phyloP scores from a whole-genome alignment of 2,329 filamentous ascomycete genomes.

The Ophiostoma triangulosporum region DNA sequence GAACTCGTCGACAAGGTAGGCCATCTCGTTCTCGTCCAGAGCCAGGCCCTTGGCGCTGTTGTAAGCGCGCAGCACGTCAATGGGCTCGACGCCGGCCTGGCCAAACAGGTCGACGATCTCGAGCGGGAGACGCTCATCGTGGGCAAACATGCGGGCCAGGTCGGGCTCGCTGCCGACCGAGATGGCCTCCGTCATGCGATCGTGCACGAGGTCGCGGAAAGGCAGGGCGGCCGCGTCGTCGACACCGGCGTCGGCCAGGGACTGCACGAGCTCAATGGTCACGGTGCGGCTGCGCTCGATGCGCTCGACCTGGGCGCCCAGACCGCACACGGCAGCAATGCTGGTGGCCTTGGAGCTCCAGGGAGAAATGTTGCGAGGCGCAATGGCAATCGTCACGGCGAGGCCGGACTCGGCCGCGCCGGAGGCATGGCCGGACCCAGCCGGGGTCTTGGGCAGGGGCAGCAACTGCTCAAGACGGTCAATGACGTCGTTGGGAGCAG shows the following conservation, averaged over 20 bases:
- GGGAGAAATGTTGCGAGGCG: slow-evolving; percentile 77
- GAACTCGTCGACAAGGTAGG: slow-evolving; percentile 83
- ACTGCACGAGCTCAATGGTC: slow-evolving; percentile 46
- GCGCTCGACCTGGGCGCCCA: slow-evolving; percentile 55
- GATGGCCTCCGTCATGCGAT: slow-evolving; percentile 91
- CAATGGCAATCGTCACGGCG: slow-evolving; percentile 50
- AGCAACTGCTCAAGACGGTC: slow-evolving; percentile 34
- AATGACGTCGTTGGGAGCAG: slow-evolving; percentile 26
- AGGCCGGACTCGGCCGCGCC: slow-evolving; percentile 34
- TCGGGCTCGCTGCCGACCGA: slow-evolving; percentile 38
- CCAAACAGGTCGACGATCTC: slow-evolving; percentile 64
- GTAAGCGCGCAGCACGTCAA: slow-evolving; percentile 63
- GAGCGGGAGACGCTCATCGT: slow-evolving; percentile 47
- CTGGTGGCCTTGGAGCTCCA: slow-evolving; percentile 96
- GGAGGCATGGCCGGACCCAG: slow-evolving; percentile 18
- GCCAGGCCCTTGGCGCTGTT: slow-evolving; percentile 77
- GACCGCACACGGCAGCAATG: slow-evolving; percentile 82
- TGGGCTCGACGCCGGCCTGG: slow-evolving; percentile 40
- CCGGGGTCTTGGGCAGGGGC: slow-evolving; percentile 23
- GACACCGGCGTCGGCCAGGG: slow-evolving; percentile 24
- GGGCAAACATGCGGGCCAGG: slow-evolving; percentile 64
- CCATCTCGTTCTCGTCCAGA: slow-evolving; percentile 77
- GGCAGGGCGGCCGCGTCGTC: slow-evolving; percentile 19
- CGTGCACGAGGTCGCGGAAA: slow-evolving; percentile 63
- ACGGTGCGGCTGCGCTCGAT: slow-evolving; percentile 81